These are phyloP conservation scores for Coemansia sp. DNA, from an alignment of 192 early-diverging fungal genomes.

Conservation along the genomic window DNA sequence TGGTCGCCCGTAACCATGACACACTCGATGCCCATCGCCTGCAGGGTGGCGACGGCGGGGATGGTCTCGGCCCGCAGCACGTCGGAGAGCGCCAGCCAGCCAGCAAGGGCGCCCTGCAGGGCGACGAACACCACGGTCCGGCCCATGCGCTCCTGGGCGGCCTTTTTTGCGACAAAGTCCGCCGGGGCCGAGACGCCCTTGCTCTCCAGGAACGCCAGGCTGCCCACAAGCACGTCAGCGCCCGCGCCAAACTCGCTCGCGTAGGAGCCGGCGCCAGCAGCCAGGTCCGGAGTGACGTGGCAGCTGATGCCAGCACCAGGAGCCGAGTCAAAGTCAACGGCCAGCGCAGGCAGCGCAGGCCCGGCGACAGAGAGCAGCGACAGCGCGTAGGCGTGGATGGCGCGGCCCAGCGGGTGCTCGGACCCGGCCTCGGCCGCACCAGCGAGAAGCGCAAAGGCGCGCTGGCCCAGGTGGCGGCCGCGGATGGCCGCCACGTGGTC, in stretches of 20 bases:
- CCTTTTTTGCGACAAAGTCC: conserved; percentile 34
- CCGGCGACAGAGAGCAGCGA: conserved; percentile 31
- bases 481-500: conserved; percentile 18
- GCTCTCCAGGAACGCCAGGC: conserved; percentile 62
- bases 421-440: conserved; percentile 79
- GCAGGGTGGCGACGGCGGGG: conserved; percentile 68
- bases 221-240: conserved; percentile 71
- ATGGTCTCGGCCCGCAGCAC: conserved; percentile 77
- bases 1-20: conserved; percentile 97
- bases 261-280: conserved; percentile 6
- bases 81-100: conserved; percentile 84
- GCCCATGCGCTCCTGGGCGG: conserved; percentile 65
- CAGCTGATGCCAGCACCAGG: conserved; percentile 73
- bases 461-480: conserved; percentile 42
- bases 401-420: conserved; percentile 92
- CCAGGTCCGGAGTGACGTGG: conserved; percentile 49
- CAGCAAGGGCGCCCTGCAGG: conserved; percentile 60
- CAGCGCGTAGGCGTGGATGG: conserved; percentile 66
- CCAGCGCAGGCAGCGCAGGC: conserved; percentile 41
- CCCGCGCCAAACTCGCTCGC: conserved; percentile 22
- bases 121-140: conserved; percentile 82
- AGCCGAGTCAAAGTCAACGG: conserved; percentile 65
- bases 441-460: conserved; percentile 63
- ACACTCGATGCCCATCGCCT: conserved; percentile 73
- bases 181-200: conserved; percentile 32